Base-by-base conservation (phyloP, 2,329 filamentous ascomycete genomes). In the Xylaria sp. region DNA sequence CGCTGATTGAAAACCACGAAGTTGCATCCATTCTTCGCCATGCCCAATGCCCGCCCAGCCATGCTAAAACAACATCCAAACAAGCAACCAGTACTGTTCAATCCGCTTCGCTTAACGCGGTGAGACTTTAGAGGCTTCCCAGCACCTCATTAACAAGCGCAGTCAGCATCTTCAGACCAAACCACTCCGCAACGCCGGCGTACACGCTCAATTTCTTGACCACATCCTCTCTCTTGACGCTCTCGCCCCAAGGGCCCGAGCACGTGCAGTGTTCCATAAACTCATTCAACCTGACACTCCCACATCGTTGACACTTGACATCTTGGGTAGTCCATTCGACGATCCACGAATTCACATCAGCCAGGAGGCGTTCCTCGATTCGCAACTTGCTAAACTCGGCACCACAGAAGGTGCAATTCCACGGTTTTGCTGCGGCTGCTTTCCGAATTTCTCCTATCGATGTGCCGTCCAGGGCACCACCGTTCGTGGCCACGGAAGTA, bases 241-340 rank as follows among this genome's bases (percentile, higher is more conserved):
- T 93, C 73, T 89, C 89, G 20, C 86, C 87, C 96, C 96, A 99
- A 68, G 88, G 87, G 3, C 96, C 96, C 70, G 93, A 93, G 84
- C 96, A 99, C 12, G 91, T 92, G 81, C 97, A 99, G 81, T 98
- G 94, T 80, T 98, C 95, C 90, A 96, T 94, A 76, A 98, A 97
- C 77, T 98, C 95, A 79, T 97, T 98, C 50, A 93, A 86, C 77
- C 94, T 85, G 48, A 97, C 81, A 74, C 93, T 93, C 39, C 87
- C 89, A 79, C 90, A 92, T 68, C 87, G 85, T 37, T 77, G 78
- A 74, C 96, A 99, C 81, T 94, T 94, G 67, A 98, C 82, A 80
- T 99, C 96, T 82, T 98, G 95, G 41, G 91, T 93, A 71, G 90
- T 87, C 94, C 97, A 99, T 75, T 92, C 89, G 32, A 93, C 87